phyloP scores from a whole-genome alignment of 2,329 filamentous ascomycete species.

The Colletotrichum godetiae region DNA sequence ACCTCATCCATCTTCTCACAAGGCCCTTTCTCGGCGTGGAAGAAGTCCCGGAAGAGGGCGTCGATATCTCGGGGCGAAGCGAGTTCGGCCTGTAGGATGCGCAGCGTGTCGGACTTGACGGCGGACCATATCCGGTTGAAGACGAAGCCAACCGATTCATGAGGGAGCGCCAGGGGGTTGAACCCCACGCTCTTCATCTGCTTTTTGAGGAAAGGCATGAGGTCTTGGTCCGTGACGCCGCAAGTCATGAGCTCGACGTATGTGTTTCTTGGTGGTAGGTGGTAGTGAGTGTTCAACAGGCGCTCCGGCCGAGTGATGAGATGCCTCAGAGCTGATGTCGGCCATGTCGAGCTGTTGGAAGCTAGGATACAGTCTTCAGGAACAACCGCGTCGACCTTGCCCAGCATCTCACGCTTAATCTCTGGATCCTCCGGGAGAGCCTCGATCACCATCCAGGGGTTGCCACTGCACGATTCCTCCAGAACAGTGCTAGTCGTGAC shows the following conservation, averaged over 20 bases:
- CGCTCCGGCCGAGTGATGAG: slow-evolving; percentile 39
- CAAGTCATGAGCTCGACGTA: slow-evolving; percentile 50
- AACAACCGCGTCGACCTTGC: slow-evolving; percentile 41
- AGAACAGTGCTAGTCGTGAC: slow-evolving; percentile 41
- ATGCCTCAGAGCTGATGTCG: slow-evolving; percentile 41
- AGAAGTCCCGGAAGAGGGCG: slow-evolving; percentile 44
- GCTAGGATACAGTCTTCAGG: slow-evolving; percentile 44
- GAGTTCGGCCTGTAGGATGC: slow-evolving; percentile 45
- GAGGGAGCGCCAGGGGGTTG: slow-evolving; percentile 40
- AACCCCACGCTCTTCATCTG: slow-evolving; percentile 44
- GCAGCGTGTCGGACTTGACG: slow-evolving; percentile 47
- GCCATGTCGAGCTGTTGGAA: slow-evolving; percentile 45
- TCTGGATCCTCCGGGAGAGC: slow-evolving; percentile 45
- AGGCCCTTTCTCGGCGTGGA: slow-evolving; percentile 43
- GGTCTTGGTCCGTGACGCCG: slow-evolving; percentile 41
- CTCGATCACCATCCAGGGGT: slow-evolving; percentile 46
- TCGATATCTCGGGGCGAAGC: slow-evolving; percentile 46
- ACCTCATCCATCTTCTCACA: slow-evolving; percentile 48
- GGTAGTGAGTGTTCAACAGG: slow-evolving; percentile 49
- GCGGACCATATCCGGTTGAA: slow-evolving; percentile 50
- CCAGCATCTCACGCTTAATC: slow-evolving; percentile 44
- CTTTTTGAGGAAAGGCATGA: slow-evolving; percentile 44
- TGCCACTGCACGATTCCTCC: slow-evolving; percentile 32
- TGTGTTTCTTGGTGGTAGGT: slow-evolving; percentile 45
- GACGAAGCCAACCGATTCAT: slow-evolving; percentile 47